Evolutionary conservation across 805 yeast species (phyloP), one percentile per base, ranked within the genome.

Genomic region (Starmera dryadoides): DNA sequence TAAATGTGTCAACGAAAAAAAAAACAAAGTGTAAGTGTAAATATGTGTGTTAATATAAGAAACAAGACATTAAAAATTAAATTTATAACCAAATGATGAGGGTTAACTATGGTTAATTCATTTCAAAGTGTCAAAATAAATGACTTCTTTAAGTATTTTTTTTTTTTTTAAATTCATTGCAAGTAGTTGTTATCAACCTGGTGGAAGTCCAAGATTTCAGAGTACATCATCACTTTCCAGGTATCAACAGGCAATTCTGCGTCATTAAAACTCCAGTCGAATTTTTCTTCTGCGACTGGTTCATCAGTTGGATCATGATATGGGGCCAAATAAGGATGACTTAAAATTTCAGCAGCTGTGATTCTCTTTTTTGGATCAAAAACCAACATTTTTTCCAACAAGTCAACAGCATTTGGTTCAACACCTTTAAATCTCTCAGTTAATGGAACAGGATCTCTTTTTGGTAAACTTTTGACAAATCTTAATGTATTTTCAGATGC

Each of bases 211-310:
- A 93, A 70, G 45, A 91, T 93, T 64, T 91, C 98, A 38, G 95
- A 83, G 65, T 93, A 93, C 96, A 93, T 91, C 98, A 93, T 91
- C 16, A 88, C 95, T 66, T 95, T 80, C 98, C 98, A 91, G 12
- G 96, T 87, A 56, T 93, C 98, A 15, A 93, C 93, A 3, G 98
- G 97, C 52, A 91, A 72, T 62, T 91, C 98, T 0, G 96, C 98
- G 52, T 94, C 98, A 60, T 93, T 91, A 63, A 91, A 91, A 54
- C 93, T 81, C 99, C 99, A 93, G 63, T 93, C 98, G 55, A 93
- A 93, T 59, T 83, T 84, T 49, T 83, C 86, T 36, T 80, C 86
- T 23, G 98, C 96, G 5, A 77, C 83, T 2, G 99, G 98, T 64
- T 93, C 99, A 63, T 93, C 99, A 4, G 88, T 76, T 25, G 98